These are phyloP conservation scores for Rhodotorula paludigena DNA, from an alignment of 768 basidiomycete species.

Conservation along the genomic window DNA sequence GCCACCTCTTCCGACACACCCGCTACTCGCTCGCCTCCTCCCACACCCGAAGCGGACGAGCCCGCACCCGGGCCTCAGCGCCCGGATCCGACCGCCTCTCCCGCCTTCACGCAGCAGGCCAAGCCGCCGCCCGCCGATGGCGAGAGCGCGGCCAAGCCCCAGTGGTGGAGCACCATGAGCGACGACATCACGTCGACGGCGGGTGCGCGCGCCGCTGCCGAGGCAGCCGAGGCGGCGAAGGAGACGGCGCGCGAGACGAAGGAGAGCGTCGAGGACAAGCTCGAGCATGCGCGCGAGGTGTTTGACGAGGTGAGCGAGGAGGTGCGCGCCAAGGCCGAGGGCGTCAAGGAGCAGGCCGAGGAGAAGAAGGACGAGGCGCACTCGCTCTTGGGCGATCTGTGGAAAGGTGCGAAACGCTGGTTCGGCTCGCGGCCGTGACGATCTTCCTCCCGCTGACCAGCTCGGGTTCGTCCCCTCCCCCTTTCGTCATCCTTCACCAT, in stretches of 20 bases:
- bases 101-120: constrained; percentile 31
- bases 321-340: too few relatives aligned
- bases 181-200: constrained; percentile 27
- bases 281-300: constrained; percentile 1
- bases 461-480: constrained; percentile 6
- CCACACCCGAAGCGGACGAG: too few relatives aligned
- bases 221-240: not conserved
- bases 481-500: not conserved
- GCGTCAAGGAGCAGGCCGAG: not conserved
- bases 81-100: too few relatives aligned
- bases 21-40: not conserved
- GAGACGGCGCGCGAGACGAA: not conserved
- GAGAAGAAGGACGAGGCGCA: constrained; percentile 6
- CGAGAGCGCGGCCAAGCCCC: constrained; percentile 1
- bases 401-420: constrained; percentile 35
- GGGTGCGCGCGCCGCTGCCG: not conserved
- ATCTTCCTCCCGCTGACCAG: not conserved
- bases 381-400: constrained; percentile 19
- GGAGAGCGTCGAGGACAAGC: not conserved
- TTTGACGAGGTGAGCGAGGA: constrained; percentile 1
- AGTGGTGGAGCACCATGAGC: constrained; percentile 35
- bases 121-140: constrained; percentile 23
- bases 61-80: too few relatives aligned
- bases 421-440: constrained; percentile 5
- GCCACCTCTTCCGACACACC: not conserved